Evolutionary conservation across 768 basidiomycete species (phyloP), one percentile per base, ranked within the genome.

Genomic region (Pulveroboletus ravenelii): DNA sequence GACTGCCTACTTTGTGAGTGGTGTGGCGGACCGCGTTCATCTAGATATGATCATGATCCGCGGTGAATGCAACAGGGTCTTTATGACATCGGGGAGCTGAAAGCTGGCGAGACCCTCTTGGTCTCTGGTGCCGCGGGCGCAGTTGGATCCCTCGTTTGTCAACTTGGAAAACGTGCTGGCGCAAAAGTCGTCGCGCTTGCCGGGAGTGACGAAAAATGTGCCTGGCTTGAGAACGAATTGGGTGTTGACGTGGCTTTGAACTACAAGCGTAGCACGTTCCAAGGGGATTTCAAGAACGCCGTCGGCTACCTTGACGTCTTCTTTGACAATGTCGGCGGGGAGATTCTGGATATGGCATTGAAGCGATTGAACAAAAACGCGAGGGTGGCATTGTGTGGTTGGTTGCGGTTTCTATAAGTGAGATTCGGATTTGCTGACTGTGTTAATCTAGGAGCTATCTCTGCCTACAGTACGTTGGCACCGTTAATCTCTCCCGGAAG

Each of bases 61-160:
- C 39, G 3, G 27, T 50, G 27, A 30, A 37, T 13, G 34, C 35
- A 41, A 17, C 46, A 92, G 92, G 93, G 94, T 9, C 74, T 97
- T 27, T 74, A 82, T 65, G 88, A 91, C 43, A 75, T 95, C 41
- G 91, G 85, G 14, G 68, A 88, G 52, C 67, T 94, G 60, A 88
- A 94, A 65, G 67, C 83, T 0, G 92, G 93, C 12, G 93, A 97
- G 53, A 89, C 80, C 0, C 79, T 95, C 43, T 78, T 97, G 20
- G 86, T 86, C 10, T 90, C 90, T 1, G 94, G 92, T 17, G 94
- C 94, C 2, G 94, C 95, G 9, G 94, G 93, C 10, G 84, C 93
- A 1, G 89, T 90, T 10, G 91, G 93, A n/a, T 79, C 83, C 10
- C 66, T 90, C 49, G 88, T 75, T 12, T 93, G 91, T 68, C 92